Base-by-base conservation (phyloP, 2,329 filamentous ascomycete genomes). In the Fusarium sacchari region DNA sequence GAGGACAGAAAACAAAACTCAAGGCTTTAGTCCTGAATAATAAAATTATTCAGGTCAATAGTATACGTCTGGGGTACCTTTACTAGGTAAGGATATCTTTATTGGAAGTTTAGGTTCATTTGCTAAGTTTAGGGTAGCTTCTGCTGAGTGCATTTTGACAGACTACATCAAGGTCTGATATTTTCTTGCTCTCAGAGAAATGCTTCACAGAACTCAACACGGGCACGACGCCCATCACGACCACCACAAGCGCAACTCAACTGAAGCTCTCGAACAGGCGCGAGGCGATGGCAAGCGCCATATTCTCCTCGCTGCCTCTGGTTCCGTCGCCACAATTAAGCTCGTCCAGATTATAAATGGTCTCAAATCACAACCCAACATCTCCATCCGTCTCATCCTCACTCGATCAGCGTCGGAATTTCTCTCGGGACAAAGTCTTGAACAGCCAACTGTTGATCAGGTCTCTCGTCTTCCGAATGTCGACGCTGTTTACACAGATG, bases 291-390 rank as follows among this genome's bases (percentile, higher is more conserved):
- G 81, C 70, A 86, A 85, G 67, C 77, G 76, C 18, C 84, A 86
- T 60, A 76, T 86, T 18, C 77, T 86, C 3, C 79, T 86, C 11
- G 84, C 84, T 1, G 83, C 83, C 10, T 80, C 79, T 12, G 84
- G 85, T 34, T 86, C 93, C 2, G 94, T 97, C n/a, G 95, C 95
- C 20, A 94, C 93, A 12, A 97, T 97, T 79, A 98, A 98, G 80
- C 84, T 94, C 6, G 90, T 90, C 4, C 84, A 88, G 43, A 94
- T 95, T 73, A 85, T 92, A 67, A 78, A 83, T 24, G 86, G 90
- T 4, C 87, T 95, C 8, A 86, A 83, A 22, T 75, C 79, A 49
- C 86, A 76, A 77, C 80, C 72, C 79, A 87, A 83, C 53, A 85
- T 98, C 64, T 94, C 94, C 15, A 94, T 98, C 80, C 93, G 95